Evolutionary conservation across 768 basidiomycete genomes (phyloP).

Genomic region (Fomitopsis serialis): DNA sequence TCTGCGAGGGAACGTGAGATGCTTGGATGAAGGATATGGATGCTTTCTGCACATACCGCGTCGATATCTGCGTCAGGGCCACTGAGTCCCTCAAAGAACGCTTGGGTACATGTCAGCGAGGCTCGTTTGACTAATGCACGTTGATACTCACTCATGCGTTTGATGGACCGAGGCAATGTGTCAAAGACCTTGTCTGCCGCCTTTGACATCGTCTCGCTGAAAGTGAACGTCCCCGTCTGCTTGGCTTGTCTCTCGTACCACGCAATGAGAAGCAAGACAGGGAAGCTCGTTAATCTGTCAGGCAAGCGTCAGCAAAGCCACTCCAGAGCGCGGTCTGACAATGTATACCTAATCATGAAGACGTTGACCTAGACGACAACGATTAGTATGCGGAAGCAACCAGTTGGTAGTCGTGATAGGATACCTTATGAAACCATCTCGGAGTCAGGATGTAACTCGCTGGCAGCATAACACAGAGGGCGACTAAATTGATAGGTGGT

Average conservation of each 20-base stretch:
- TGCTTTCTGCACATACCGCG: slow-evolving; percentile 39
- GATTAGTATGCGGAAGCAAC: slow-evolving; percentile 15
- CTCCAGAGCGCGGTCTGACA: neutral
- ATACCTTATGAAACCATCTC: slow-evolving; percentile 96
- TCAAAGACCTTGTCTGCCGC: slow-evolving; percentile 69
- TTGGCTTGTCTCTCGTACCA: slow-evolving; percentile 85
- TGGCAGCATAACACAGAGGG: slow-evolving; percentile 83
- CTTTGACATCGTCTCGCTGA: slow-evolving; percentile 68
- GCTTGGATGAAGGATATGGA: neutral
- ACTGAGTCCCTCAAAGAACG: slow-evolving; percentile 74
- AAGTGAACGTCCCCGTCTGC: slow-evolving; percentile 52
- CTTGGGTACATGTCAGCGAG: slow-evolving; percentile 31
- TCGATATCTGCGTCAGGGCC: slow-evolving; percentile 72
- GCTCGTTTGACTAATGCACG: neutral
- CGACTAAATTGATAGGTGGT: slow-evolving; percentile 87
- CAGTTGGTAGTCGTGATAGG: slow-evolving; percentile 9
- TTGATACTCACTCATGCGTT: slow-evolving; percentile 58
- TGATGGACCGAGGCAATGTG: slow-evolving; percentile 69
- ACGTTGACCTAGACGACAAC: slow-evolving; percentile 64
- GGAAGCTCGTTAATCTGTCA: slow-evolving; percentile 73
- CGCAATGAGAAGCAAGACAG: slow-evolving; percentile 74
- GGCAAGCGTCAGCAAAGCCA: neutral
- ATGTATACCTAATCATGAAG: slow-evolving; percentile 69
- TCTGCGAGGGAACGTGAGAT: slow-evolving; percentile 32
- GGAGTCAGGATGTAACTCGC: slow-evolving; percentile 81